Base-by-base conservation (phyloP, 768 basidiomycete species). In the Sarcodon aspratus region DNA sequence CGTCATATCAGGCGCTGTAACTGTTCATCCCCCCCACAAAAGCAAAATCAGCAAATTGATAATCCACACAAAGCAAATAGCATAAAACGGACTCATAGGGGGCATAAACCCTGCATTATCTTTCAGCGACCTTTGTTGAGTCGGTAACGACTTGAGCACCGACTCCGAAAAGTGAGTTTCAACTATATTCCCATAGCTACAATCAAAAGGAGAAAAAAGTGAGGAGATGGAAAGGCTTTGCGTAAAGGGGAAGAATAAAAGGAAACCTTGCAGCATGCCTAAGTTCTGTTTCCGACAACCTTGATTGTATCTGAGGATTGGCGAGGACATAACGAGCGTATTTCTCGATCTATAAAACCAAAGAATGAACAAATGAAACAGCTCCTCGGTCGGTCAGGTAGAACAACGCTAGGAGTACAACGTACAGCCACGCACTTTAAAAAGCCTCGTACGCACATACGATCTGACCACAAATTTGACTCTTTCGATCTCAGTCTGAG, bases 401-500 rank as follows among this genome's bases (percentile, higher is more conserved):
- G 12, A 7, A 31, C 15, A 1, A 8, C 9, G 10, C 27, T 33
- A 36, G 17, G 36, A 15, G 32, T 6, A 27, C 5, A 10, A 21
- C 11, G 10, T 12, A 27, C 21, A 36, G 18, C 21, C 6, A 49
- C 69, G 40, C 52, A 86, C 93, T 77, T 97, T 97, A 71, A 75
- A 81, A 46, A 95, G 63, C 51, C 93, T 72, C 31, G 86, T 89
- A 18, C 94, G 76, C 5, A 95, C 75, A 62, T 95, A 97, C 1
- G 90, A 89, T 50, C 93, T 69, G 21, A 96, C 79, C 48, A 95
- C 78, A 59, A 92, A 97, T 65, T 92, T 94, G 57, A 91, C 88
- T 37, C 94, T 79, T 61, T 97, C 93, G 55, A 95, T 79, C 65
- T 97, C 93, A 0, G 90, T 94, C 66, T 94, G 90, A 0, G 89